A percentile compares a stretch with the other conserved stretches of the same genome.
These are phyloP conservation scores for Coffea humblotiana DNA, from an alignment of 305 asterid species.

Conservation along the genomic window DNA sequence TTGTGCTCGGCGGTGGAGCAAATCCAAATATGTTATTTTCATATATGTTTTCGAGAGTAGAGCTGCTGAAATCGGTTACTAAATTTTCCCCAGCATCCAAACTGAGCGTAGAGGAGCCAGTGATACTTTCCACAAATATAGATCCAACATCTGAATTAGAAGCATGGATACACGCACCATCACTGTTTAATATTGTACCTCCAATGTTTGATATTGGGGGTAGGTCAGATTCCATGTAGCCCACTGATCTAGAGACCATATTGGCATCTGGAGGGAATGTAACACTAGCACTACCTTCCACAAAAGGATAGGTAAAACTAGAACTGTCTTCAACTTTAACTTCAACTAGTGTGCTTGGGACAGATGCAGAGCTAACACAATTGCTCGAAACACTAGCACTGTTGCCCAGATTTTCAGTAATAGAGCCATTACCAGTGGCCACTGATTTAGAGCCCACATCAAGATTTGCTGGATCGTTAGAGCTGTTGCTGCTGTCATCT, in stretches of 20 bases:
- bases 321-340: slow-evolving; percentile 13
- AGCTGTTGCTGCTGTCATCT: slow-evolving; percentile 28
- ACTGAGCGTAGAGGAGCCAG: slow-evolving; percentile 36
- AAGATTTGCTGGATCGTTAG: slow-evolving; percentile 1
- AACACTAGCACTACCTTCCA: not conserved
- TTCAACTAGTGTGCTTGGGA: slow-evolving; percentile 7
- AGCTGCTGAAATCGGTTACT: slow-evolving; percentile 28
- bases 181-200: slow-evolving; percentile 5
- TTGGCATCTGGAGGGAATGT: slow-evolving; percentile 9
- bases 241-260: slow-evolving; percentile 18
- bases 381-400: slow-evolving; percentile 16
- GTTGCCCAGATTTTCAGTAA: slow-evolving; percentile 30
- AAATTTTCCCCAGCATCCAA: slow-evolving; percentile 38
- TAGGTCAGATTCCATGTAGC: slow-evolving; percentile 33
- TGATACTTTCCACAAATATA: slow-evolving; percentile 25
- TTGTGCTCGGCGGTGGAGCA: slow-evolving; percentile 36
- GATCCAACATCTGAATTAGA: slow-evolving; percentile 28
- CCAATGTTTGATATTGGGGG: slow-evolving; percentile 16
- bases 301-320: not conserved
- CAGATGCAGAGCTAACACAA: not conserved
- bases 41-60: slow-evolving; percentile 27
- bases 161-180: not conserved
- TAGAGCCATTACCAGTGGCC: slow-evolving; percentile 36
- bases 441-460: slow-evolving; percentile 36
- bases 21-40: slow-evolving; percentile 30